phyloP scores from a whole-genome alignment of 768 basidiomycete genomes.

The Boletus rufocinnamomeus region DNA sequence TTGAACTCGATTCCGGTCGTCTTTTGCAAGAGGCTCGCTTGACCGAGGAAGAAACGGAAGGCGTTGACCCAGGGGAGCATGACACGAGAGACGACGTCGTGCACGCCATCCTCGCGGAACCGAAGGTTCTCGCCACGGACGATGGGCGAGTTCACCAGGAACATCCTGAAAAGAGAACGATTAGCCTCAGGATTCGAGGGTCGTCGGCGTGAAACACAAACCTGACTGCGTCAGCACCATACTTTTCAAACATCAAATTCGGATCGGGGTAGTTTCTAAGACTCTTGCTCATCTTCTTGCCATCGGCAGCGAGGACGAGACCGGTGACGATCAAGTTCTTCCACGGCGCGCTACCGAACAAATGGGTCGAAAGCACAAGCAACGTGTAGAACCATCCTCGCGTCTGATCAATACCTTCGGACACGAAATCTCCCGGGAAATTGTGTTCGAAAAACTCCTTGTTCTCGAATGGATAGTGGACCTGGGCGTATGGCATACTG shows the following conservation, averaged over 20 bases:
- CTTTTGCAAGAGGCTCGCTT: constrained; percentile 85
- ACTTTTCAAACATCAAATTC: constrained; percentile 82
- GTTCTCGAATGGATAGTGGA: constrained; percentile 98
- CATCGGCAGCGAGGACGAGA: constrained; percentile 93
- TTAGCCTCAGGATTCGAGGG: background rate
- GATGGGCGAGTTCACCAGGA: constrained; percentile 98
- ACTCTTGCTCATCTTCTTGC: constrained; percentile 99
- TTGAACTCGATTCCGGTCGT: constrained; percentile 72
- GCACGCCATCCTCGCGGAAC: constrained; percentile 97
- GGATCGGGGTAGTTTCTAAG: constrained; percentile 97
- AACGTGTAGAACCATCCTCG: constrained; percentile 99
- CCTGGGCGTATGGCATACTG: constrained; percentile 98
- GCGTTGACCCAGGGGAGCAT: constrained; percentile 98
- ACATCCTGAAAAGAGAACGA: constrained; percentile 63
- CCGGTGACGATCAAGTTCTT: constrained; percentile 97
- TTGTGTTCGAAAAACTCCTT: constrained; percentile 79
- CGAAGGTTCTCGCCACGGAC: constrained; percentile 97
- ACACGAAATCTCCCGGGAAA: constrained; percentile 96
- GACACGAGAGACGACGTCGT: constrained; percentile 94
- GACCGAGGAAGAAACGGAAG: constrained; percentile 99
- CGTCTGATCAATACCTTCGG: constrained; percentile 98
- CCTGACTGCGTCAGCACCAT: constrained; percentile 96
- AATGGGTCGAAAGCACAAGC: constrained; percentile 92
- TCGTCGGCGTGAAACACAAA: constrained; percentile 30
- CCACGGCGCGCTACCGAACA: constrained; percentile 95